Base-by-base conservation (phyloP, 805 yeast genomes). In the Wickerhamomyces mucosus region DNA sequence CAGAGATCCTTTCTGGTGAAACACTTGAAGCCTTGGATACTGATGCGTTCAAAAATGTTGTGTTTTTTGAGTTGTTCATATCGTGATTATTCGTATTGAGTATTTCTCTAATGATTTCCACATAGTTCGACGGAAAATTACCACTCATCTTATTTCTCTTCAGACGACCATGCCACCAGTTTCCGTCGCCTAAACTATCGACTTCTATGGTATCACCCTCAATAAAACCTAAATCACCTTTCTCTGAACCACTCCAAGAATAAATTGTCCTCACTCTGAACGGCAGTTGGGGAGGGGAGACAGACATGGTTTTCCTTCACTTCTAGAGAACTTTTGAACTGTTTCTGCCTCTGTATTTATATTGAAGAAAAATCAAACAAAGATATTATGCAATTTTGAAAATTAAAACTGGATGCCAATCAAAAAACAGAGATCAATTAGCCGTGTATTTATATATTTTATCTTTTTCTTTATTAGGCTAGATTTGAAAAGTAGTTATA, bases 191-290 rank as follows among this genome's bases (percentile, higher is more conserved):
- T 9, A 74, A 60, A 37, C 75, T 66, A 32, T 76, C 69, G 5
- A 92, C 94, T 40, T 85, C 95, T 44, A 92, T 83, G 31, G 83
- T 61, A 50, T 92, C 97, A 31, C 94, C 95, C 58, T 92, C 97
- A 15, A 88, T 69, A 52, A 92, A 92, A 1, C 97, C 97, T 26
- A 92, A 64, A 50, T 92, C 96, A 28, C 82, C 80, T 34, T 77
- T 82, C 46, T 81, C 75, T 48, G 85, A 86, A 12, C 96, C 97
- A 15, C 96, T 78, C 16, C 15, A 15, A 16, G 95, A 84, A 51
- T 82, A 89, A 24, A 71, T 70, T 8, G 98, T 92, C 49, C 72
- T 72, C 20, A 79, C 94, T 49, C 67, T 67, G 55, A 83, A 83
- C 4, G 94, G 94, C 13, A 70, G 61, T 18, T 59, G 57, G 20